Base-by-base conservation (phyloP, 345 rosid species). In the Populus deltoides region DNA sequence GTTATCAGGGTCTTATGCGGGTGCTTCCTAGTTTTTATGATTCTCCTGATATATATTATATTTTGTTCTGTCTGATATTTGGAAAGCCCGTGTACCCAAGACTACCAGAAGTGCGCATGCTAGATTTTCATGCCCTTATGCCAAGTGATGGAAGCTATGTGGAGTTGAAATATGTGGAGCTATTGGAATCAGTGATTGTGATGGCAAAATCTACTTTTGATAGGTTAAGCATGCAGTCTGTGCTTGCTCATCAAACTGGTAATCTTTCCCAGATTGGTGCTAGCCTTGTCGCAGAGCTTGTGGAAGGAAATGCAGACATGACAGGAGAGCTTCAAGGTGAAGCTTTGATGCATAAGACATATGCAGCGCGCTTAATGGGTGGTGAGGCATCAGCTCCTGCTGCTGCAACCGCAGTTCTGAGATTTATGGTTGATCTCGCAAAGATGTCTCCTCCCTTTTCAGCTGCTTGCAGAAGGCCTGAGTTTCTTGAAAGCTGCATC, bases 311-410 rank as follows among this genome's bases (percentile, higher is more conserved):
- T 81, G 86, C 88, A 65, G 98, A 97, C 85, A 91, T 88, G 93
- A 90, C 92, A 55, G 99, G 97, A 81, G 98, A 92, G 85, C 98
- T 97, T 85, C 99, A 94, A 87, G 99, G 99, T 83, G 99, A 97
- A 87, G 99, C 99, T 85, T 87, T 94, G 81, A 97, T 97, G 99
- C 99, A 97, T 81, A 97, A 94, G 89, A 97, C 99, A 18, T 97
- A 97, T 81, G 99, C 99, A 4, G 98, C 99, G 17, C 95, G 98
- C 70, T 83, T 97, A 81, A 94, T 92, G 99, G 96, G 97, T 79
- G 99, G 99, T 51, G 97, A 94, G 88, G 98, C 99, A 72, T 90
- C 97, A 68, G 98, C 99, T 88, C 99, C 99, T 78, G 97, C 95
- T 82, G 94, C 97, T 82, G 98, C 98, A 12, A 97, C 98, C 47